These are phyloP conservation scores for Russula sp. DNA, from an alignment of 768 basidiomycete genomes.

Conservation along the genomic window DNA sequence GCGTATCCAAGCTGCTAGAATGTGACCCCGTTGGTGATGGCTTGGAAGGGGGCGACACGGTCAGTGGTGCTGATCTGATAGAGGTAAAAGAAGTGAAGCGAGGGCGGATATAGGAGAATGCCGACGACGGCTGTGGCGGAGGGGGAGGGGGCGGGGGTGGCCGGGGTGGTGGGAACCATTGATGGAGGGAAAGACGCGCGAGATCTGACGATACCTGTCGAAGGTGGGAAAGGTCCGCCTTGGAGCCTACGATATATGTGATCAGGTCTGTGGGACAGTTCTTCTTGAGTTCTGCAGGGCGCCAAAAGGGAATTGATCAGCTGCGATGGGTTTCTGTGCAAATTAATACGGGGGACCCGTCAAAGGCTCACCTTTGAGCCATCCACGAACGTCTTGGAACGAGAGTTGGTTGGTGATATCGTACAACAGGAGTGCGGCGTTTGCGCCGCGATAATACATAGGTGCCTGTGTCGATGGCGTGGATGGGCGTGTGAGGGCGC, in stretches of 20 bases:
- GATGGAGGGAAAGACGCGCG: slow-evolving; percentile 75
- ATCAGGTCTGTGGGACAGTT: slow-evolving; percentile 83
- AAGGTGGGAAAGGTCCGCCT: slow-evolving; percentile 69
- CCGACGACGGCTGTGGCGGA: slow-evolving; percentile 54
- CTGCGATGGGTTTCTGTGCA: not conserved
- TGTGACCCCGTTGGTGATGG: slow-evolving; percentile 48
- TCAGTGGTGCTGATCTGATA: slow-evolving; percentile 55
- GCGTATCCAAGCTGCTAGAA: slow-evolving; percentile 54
- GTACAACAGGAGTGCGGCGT: slow-evolving; percentile 90
- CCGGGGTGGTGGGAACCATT: slow-evolving; percentile 81
- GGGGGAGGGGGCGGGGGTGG: slow-evolving; percentile 62
- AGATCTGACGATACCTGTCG: slow-evolving; percentile 77
- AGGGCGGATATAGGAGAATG: slow-evolving; percentile 71
- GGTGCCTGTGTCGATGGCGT: slow-evolving; percentile 54
- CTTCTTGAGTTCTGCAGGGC: slow-evolving; percentile 71
- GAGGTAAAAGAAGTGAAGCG: slow-evolving; percentile 71
- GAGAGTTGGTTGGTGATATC: slow-evolving; percentile 88
- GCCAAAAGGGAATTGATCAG: slow-evolving; percentile 10
- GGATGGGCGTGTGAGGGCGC: slow-evolving; percentile 17
- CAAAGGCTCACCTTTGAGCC: slow-evolving; percentile 68
- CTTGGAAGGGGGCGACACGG: slow-evolving; percentile 37
- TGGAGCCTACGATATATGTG: slow-evolving; percentile 93
- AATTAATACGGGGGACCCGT: not conserved
- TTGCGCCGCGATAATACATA: slow-evolving; percentile 95
- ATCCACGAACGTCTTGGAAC: slow-evolving; percentile 87